Percentiles rank a stretch among this genome's conserved stretches.
Conservation (phyloP, 1,284 basidiomycete species). For the Anthracocystis panici-leucophaei region DNA sequence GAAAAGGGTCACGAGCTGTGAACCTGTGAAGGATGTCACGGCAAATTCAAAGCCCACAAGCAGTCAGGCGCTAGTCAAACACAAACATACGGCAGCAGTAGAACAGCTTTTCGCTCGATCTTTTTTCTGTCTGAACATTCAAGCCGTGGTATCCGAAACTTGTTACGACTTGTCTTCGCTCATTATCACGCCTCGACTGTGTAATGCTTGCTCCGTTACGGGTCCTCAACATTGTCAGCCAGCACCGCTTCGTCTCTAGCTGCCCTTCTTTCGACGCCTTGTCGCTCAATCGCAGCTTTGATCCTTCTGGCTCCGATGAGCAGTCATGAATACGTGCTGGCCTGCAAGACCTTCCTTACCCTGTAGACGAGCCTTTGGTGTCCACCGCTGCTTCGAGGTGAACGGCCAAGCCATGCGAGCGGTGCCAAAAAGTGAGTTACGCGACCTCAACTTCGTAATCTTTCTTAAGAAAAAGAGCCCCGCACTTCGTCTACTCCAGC, state of each 20-base stretch:
- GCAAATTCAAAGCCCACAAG: too few relatives aligned
- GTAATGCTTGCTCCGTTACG: background rate
- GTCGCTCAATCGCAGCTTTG: too few relatives aligned
- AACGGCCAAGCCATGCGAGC: background rate
- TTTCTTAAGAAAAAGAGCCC: background rate
- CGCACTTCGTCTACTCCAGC: background rate
- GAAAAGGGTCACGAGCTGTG: too few relatives aligned
- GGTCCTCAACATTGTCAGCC: background rate
- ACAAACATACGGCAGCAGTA: too few relatives aligned
- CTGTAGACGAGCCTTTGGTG: too few relatives aligned
- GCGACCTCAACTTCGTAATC: conserved; percentile 39
- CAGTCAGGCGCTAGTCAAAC: too few relatives aligned
- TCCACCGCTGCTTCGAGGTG: too few relatives aligned
- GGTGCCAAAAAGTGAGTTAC: conserved; percentile 10
- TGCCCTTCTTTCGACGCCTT: background rate
- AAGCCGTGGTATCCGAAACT: conserved; percentile 11
- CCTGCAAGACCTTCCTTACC: too few relatives aligned
- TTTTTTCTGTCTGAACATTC: background rate
- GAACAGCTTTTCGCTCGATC: background rate
- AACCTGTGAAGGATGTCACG: too few relatives aligned
- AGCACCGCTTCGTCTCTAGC: background rate
- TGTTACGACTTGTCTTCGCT: background rate
- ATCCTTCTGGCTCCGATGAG: too few relatives aligned
- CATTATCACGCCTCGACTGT: conserved; percentile 1
- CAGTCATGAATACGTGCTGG: too few relatives aligned